These are phyloP conservation scores for Hypoxylon trugodes DNA, from an alignment of 495 filamentous ascomycete species.

Conservation along the genomic window DNA sequence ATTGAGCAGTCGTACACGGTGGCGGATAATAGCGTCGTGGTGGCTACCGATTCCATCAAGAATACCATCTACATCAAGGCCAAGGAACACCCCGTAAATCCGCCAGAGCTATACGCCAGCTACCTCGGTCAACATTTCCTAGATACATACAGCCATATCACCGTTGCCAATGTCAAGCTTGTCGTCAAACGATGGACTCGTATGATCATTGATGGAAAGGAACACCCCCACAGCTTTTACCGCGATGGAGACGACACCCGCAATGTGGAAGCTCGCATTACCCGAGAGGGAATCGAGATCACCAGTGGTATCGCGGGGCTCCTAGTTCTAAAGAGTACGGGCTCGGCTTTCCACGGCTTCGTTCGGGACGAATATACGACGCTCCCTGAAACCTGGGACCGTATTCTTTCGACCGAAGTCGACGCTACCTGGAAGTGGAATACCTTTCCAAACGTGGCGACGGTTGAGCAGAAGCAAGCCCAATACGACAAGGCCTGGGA, in stretches of 20 bases:
- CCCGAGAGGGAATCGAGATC: constrained; percentile 71
- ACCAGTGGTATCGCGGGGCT: constrained; percentile 76
- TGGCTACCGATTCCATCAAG: constrained; percentile 98
- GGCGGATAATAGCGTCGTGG: constrained; percentile 94
- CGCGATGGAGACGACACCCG: constrained; percentile 90
- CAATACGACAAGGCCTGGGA: constrained; percentile 83
- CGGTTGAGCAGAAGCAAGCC: constrained; percentile 68
- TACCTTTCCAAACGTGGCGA: constrained; percentile 68
- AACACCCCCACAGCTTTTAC: constrained; percentile 96
- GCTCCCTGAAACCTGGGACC: constrained; percentile 88
- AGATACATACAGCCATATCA: constrained; percentile 86
- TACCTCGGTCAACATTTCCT: constrained; percentile 88
- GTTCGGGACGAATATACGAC: constrained; percentile 92
- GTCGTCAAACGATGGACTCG: constrained; percentile 91
- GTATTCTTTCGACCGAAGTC: constrained; percentile 93
- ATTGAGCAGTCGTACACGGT: constrained; percentile 93
- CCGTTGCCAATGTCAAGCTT: constrained; percentile 79
- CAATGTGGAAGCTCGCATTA: constrained; percentile 70
- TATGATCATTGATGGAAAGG: constrained; percentile 84
- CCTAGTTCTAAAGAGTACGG: constrained; percentile 95
- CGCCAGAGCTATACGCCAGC: constrained; percentile 90
- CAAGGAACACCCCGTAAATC: constrained; percentile 91
- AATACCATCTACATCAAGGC: constrained; percentile 95
- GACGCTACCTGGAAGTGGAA: constrained; percentile 87
- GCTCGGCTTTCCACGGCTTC: constrained; percentile 94